Percentiles rank a stretch among this genome's conserved stretches.
Evolutionary conservation across 768 basidiomycete species (phyloP).

Genomic region (Calocybe gangraenosa): DNA sequence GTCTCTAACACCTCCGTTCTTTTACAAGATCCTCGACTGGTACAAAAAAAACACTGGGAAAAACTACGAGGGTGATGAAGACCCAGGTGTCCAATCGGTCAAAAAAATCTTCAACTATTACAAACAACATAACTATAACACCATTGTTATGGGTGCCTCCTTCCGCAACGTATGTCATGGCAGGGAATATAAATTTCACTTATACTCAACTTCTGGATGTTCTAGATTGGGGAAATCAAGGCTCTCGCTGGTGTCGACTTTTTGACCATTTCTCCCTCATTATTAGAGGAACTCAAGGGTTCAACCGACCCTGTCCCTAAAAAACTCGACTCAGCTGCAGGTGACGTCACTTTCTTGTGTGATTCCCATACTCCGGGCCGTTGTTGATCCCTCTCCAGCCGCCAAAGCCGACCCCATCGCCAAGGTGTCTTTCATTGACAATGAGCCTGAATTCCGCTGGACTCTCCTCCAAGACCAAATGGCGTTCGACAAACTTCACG

Average conservation of each 20-base stretch:
- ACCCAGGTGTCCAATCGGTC: constrained; percentile 95
- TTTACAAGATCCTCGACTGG: constrained; percentile 90
- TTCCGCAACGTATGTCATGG: constrained; percentile 85
- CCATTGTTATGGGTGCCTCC: constrained; percentile 99
- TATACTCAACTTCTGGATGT: constrained; percentile 7
- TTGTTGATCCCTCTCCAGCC: constrained; percentile 27
- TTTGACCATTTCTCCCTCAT: constrained; percentile 88
- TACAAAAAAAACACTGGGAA: constrained; percentile 91
- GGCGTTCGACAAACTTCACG: constrained; percentile 99
- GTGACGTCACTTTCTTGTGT: constrained; percentile 33
- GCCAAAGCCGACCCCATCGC: constrained; percentile 56
- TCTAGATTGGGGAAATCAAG: constrained; percentile 85
- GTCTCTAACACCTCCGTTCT: neutral
- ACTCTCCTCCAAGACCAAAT: constrained; percentile 86
- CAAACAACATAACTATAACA: constrained; percentile 97
- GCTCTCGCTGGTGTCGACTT: constrained; percentile 95
- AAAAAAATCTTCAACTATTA: constrained; percentile 99
- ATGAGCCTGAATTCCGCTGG: constrained; percentile 98
- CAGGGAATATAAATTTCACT: neutral
- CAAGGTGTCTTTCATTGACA: constrained; percentile 84
- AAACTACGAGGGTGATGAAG: constrained; percentile 84
- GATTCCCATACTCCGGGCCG: constrained; percentile 3
- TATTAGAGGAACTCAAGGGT: constrained; percentile 91
- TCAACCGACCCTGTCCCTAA: constrained; percentile 75
- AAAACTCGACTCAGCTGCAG: constrained; percentile 67